phyloP scores from a whole-genome alignment of 345 rosid species.

The Boechera divaricarpa region DNA sequence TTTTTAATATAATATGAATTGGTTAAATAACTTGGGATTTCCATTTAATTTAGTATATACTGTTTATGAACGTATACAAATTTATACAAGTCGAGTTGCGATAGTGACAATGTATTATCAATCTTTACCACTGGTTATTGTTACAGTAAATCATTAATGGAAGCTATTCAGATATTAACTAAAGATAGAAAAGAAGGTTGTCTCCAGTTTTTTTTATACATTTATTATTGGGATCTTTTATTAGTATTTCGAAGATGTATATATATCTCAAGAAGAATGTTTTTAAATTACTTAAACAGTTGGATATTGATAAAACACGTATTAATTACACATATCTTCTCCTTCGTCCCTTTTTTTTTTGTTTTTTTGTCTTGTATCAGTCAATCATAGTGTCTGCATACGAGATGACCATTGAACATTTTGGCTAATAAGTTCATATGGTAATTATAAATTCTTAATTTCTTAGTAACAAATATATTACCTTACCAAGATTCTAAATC shows the following conservation, averaged over 20 bases:
- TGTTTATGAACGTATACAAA: not conserved
- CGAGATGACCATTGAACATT: not conserved
- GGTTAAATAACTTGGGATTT: no score
- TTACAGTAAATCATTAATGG: not conserved
- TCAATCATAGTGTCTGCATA: not conserved
- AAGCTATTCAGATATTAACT: not conserved
- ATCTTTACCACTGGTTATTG: not conserved
- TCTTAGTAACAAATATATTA: not conserved
- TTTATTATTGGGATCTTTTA: no score
- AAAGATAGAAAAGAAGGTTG: no score
- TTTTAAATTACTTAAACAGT: not conserved
- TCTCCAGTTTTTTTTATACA: no score
- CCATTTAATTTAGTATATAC: no score
- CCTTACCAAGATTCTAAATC: conserved; percentile 22
- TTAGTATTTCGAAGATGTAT: not conserved
- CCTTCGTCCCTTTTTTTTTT: no score
- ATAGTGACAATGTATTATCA: not conserved
- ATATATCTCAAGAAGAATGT: not conserved
- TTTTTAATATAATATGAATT: no score
- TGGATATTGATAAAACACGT: not conserved
- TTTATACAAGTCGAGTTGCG: not conserved
- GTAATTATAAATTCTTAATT: not conserved
- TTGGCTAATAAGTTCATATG: not conserved
- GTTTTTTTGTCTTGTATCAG: not conserved
- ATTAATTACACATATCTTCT: not conserved